A percentile compares a stretch with the other conserved stretches of the same genome.
These are phyloP conservation scores for Aspergillus conjunctus DNA, from an alignment of 495 filamentous ascomycete species.

Conservation along the genomic window DNA sequence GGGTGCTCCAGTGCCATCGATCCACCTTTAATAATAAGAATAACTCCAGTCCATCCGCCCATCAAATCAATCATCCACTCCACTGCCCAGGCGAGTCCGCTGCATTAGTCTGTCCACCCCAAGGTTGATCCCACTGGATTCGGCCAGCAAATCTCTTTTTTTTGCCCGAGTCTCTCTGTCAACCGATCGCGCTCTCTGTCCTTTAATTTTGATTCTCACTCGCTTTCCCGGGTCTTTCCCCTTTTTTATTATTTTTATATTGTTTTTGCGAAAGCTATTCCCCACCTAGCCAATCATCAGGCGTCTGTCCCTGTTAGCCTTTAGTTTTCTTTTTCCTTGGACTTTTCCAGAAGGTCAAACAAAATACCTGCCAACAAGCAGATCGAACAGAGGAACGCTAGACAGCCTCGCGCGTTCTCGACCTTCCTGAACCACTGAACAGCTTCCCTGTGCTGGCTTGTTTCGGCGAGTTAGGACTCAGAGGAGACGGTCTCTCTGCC, in stretches of 20 bases:
- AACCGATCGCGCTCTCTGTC: slow-evolving; percentile 28
- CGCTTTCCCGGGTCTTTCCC: not conserved
- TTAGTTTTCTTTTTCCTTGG: slow-evolving; percentile 9
- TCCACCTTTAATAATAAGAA: slow-evolving; percentile 4
- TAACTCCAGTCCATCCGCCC: not conserved
- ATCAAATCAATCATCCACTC: slow-evolving; percentile 11
- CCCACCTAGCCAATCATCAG: slow-evolving; percentile 6
- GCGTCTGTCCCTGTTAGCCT: not conserved
- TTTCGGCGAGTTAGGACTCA: not conserved
- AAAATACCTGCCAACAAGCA: not conserved
- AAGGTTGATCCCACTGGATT: slow-evolving; percentile 41
- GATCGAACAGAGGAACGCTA: not conserved
- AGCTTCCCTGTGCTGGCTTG: not conserved
- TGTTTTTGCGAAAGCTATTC: not conserved
- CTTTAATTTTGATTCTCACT: slow-evolving; percentile 8
- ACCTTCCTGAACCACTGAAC: not conserved
- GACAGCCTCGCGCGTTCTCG: not conserved
- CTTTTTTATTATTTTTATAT: not conserved
- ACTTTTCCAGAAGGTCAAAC: slow-evolving; percentile 9
- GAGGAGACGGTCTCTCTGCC: not conserved
- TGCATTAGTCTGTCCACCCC: slow-evolving; percentile 39
- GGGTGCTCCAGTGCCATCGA: not conserved
- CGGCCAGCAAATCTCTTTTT: slow-evolving; percentile 38
- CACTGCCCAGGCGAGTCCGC: slow-evolving; percentile 26
- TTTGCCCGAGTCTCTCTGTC: slow-evolving; percentile 21